These are phyloP conservation scores for Colletotrichum theobromicola DNA, from an alignment of 2,329 filamentous ascomycete genomes.

Conservation along the genomic window DNA sequence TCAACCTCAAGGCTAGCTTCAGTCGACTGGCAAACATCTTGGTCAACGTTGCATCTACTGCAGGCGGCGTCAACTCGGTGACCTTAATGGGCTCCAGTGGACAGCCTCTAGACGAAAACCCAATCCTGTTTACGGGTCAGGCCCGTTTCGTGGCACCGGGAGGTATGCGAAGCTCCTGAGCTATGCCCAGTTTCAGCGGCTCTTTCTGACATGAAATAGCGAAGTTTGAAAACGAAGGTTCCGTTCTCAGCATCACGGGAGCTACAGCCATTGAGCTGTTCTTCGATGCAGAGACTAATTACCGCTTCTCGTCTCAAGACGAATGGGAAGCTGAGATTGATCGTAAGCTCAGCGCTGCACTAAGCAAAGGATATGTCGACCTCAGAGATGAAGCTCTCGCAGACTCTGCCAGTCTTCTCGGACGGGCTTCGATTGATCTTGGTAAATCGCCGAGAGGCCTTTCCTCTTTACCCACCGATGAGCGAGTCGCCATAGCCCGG, in stretches of 20 bases:
- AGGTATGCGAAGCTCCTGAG: constrained; percentile 6
- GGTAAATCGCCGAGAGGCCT: constrained; percentile 19
- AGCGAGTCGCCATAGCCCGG: constrained; percentile 15
- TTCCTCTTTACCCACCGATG: background rate
- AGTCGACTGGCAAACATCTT: constrained; percentile 19
- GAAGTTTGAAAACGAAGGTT: background rate
- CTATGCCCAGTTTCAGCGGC: background rate
- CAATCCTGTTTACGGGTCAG: constrained; percentile 26
- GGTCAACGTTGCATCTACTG: constrained; percentile 11
- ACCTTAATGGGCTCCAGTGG: constrained; percentile 26
- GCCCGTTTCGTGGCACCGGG: constrained; percentile 22
- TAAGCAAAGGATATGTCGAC: constrained; percentile 20
- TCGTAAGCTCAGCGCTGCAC: constrained; percentile 27
- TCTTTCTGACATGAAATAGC: background rate
- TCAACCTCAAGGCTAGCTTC: constrained; percentile 29
- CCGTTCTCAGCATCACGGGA: constrained; percentile 19
- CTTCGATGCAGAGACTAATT: constrained; percentile 29
- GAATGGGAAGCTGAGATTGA: constrained; percentile 28
- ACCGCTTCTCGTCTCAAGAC: constrained; percentile 25
- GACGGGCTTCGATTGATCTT: constrained; percentile 24
- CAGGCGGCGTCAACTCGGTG: constrained; percentile 28
- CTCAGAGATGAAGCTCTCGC: constrained; percentile 20
- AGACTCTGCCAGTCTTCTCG: constrained; percentile 26
- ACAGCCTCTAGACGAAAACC: constrained; percentile 18
- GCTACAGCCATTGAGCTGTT: constrained; percentile 30